Percentiles rank a stretch among this genome's conserved stretches.
Conservation (phyloP, 331 rosid species). For the Pyracantha coccinea region DNA sequence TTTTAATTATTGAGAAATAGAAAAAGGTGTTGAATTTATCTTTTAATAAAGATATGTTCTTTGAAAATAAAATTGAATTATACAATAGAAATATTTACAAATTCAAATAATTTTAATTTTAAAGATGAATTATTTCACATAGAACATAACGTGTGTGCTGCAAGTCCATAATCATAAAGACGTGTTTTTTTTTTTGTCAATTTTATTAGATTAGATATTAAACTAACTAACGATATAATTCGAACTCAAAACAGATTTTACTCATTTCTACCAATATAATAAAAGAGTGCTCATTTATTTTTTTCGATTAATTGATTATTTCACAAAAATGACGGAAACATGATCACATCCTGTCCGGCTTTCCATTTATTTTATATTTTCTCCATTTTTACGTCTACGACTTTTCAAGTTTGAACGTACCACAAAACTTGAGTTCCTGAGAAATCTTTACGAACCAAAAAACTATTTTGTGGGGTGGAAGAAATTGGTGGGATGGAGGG, state of each 20-base stretch:
- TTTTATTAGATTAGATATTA: too few species aligned
- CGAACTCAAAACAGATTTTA: too few species aligned
- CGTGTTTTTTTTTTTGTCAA: too few species aligned
- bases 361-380: neutral
- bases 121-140: neutral
- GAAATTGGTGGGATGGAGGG: slow-evolving; percentile 29
- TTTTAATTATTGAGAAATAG: too few species aligned
- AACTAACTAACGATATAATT: rapidly evolving
- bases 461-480: neutral
- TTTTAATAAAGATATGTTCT: too few species aligned
- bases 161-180: neutral
- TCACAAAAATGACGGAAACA: slow-evolving; percentile 8
- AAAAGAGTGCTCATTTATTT: too few species aligned
- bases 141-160: neutral
- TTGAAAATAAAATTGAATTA: too few species aligned
- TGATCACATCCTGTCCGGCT: slow-evolving; percentile 35
- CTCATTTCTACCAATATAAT: rapidly evolving
- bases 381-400: slow-evolving; percentile 3
- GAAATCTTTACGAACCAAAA: neutral
- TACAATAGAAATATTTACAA: neutral
- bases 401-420: neutral
- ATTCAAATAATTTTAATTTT: neutral
- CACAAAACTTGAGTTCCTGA: neutral
- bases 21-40: too few species aligned
- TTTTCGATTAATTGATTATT: neutral